Evolutionary conservation across 331 rosid species (phyloP), one percentile per base, ranked within the genome.

Genomic region (Malus hybrid): DNA sequence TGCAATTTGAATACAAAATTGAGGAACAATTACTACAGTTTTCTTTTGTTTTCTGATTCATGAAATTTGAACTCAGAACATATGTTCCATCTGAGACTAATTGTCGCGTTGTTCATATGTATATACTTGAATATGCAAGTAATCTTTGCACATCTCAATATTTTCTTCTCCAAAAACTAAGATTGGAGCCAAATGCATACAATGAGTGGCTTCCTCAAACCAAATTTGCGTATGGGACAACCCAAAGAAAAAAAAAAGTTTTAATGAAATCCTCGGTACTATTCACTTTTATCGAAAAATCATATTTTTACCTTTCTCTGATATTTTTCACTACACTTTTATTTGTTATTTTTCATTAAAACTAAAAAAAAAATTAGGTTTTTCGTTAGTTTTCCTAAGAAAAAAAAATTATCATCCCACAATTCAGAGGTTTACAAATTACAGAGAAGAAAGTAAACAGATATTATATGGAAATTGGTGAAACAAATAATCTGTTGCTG

Each of bases 301-400:
- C 0, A 36, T 0, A 36, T 36, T 36, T 36, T 36, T 36, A 0
- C 42, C 0, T 36, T 36, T 36, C 1, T 6, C 0, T 36, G 0
- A 0, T 8, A 8, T 0, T 36, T 2, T 36, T 36, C 11, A 36
- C 11, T 36, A 8, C 2, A 2, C 3, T 0, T 36, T 36, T 36
- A 36, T 7, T 7, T 7, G 0, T 34, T 0, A 34, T 7, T 36
- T 36, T 36, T 36, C 10, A 2, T 36, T 36, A 36, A 8, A 8
- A 36, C 10, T 22, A 22, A 22, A 22, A 22, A 22, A 22, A 22
- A 22, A 22, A 22, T 22, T 22, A 22, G 22, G 22, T 22, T 22
- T 36, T 36, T 2, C 11, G 3, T 36, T 36, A 36, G 3, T 36
- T 36, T 36, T 36, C 0, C 0, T 36, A 7, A 36, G 42, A 7